Evolutionary conservation across 192 early-diverging fungal species (phyloP).

Genomic region (Spinellus fusiger): DNA sequence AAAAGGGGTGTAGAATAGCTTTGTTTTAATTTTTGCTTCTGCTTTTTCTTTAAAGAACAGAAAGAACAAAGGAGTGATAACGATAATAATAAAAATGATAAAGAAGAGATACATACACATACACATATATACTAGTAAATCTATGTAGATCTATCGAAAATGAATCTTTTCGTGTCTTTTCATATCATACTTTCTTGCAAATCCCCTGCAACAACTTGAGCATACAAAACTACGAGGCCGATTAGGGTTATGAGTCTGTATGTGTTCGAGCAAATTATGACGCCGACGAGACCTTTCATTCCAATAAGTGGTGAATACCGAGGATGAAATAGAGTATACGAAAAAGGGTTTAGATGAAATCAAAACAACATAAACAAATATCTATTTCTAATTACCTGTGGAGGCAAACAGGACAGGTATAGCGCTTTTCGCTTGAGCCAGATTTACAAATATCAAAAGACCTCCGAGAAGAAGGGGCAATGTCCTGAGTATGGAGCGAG

Average conservation of each 20-base stretch:
- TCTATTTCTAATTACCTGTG: conserved; percentile 9
- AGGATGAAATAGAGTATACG: too few relatives aligned
- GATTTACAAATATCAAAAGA: too few relatives aligned
- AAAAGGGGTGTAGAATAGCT: too few relatives aligned
- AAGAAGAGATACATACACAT: neutral
- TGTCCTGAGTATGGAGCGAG: too few relatives aligned
- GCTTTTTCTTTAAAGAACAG: neutral
- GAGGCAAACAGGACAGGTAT: conserved; percentile 5
- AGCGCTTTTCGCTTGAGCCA: conserved; percentile 2
- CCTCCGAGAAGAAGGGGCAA: too few relatives aligned
- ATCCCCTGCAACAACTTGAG: conserved; percentile 5
- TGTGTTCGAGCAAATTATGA: conserved; percentile 18
- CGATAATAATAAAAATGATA: neutral
- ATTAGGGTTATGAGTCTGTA: conserved; percentile 17
- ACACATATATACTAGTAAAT: neutral
- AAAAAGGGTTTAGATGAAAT: neutral
- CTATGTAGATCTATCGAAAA: conserved; percentile 7
- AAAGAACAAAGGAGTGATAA: neutral
- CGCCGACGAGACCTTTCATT: conserved; percentile 15
- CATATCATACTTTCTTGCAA: conserved; percentile 20
- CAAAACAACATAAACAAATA: neutral
- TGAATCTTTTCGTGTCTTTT: conserved; percentile 23
- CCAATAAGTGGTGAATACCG: too few relatives aligned
- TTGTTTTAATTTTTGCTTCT: neutral
- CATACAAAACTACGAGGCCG: conserved; percentile 10